Evolutionary conservation across 176 grass and related monocot species (phyloP).

Genomic region (Aegilops tauschii): DNA sequence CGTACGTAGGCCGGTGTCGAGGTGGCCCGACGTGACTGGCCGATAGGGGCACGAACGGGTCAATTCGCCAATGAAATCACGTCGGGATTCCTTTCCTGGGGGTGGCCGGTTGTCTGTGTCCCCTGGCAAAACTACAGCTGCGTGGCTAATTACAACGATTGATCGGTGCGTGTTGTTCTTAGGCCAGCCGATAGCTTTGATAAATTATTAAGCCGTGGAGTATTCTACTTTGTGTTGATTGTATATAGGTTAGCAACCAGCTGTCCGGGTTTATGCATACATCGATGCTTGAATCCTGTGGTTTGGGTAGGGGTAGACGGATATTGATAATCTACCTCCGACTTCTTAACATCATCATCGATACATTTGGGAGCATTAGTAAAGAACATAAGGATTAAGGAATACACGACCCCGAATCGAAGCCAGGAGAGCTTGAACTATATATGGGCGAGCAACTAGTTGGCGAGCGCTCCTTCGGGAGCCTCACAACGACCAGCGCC

Average conservation of each 20-base stretch:
- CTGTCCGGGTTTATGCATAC: neutral
- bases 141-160: neutral
- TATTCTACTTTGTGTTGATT: no score
- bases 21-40: neutral
- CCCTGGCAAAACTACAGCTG: neutral
- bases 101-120: neutral
- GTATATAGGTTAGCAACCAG: neutral
- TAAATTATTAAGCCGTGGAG: no score
- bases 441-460: no score
- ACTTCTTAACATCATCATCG: neutral
- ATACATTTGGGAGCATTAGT: no score
- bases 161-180: neutral
- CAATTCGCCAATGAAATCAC: neutral
- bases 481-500: no score
- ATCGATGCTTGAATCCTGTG: neutral
- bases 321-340: neutral
- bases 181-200: neutral
- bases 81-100: slow-evolving; percentile 39
- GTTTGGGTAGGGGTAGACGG: neutral
- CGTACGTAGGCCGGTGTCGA: neutral
- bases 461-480: no score
- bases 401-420: no score
- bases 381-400: no score
- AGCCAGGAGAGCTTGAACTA: no score
- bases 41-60: neutral